These are phyloP conservation scores for Leccinum ochraceum DNA, from an alignment of 768 basidiomycete genomes.

Conservation along the genomic window DNA sequence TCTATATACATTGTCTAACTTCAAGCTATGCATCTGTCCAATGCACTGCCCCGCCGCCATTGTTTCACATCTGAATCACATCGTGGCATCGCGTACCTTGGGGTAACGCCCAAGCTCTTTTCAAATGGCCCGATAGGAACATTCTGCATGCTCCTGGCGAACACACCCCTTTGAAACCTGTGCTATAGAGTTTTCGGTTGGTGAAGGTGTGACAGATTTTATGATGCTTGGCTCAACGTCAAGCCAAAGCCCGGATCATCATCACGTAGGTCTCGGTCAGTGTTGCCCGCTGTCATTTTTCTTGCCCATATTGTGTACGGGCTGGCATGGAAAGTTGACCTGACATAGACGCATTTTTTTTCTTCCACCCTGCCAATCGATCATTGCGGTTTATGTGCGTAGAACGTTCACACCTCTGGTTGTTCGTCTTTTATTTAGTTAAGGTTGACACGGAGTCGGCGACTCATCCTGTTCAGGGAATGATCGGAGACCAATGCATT, in stretches of 20 bases:
- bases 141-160: not conserved
- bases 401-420: too few species aligned
- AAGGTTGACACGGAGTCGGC: too few species aligned
- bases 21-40: not conserved
- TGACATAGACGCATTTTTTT: too few species aligned
- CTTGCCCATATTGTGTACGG: not conserved
- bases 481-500: not conserved
- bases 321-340: not conserved
- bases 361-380: too few species aligned
- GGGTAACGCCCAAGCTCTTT: not conserved
- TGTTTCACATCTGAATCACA: not conserved
- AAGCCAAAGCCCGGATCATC: not conserved
- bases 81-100: not conserved
- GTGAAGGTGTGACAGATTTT: not conserved
- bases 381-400: too few species aligned
- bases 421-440: too few species aligned
- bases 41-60: not conserved
- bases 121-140: not conserved
- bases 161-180: not conserved
- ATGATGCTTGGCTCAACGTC: not conserved
- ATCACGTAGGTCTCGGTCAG: not conserved
- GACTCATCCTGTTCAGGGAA: not conserved
- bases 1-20: not conserved
- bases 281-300: not conserved
- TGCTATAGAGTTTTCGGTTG: not conserved